These are phyloP conservation scores for Hanseniaspora lachancei DNA, from an alignment of 805 yeast genomes.

Conservation along the genomic window DNA sequence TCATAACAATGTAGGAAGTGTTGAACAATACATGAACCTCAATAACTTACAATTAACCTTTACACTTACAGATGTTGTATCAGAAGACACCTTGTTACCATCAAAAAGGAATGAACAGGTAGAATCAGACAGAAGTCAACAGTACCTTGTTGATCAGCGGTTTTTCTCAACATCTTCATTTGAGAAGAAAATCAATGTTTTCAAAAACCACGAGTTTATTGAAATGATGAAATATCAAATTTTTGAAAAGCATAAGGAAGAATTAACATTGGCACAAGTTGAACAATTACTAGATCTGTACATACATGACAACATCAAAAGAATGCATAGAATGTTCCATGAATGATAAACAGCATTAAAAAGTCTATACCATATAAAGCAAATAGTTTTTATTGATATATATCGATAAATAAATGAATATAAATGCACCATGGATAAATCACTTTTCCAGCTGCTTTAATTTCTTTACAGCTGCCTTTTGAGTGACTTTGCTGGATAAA, in stretches of 20 bases:
- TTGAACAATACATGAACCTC: constrained; percentile 1
- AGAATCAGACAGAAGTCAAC: not conserved
- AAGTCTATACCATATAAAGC: not conserved
- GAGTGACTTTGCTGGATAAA: not conserved
- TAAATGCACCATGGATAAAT: not conserved
- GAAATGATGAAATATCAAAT: not conserved
- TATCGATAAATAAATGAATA: no score
- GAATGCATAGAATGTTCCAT: not conserved
- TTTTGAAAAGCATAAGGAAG: not conserved
- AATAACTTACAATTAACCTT: not conserved
- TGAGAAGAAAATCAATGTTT: not conserved
- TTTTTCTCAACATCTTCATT: not conserved
- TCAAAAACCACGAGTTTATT: constrained; percentile 3
- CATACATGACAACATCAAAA: not conserved
- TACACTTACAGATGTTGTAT: not conserved
- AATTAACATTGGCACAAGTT: not conserved
- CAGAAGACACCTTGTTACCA: not conserved
- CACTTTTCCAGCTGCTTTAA: constrained; percentile 6
- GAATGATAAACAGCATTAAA: not conserved
- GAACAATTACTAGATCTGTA: not conserved
- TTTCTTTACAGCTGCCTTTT: constrained; percentile 4
- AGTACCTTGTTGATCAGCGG: constrained; percentile 1
- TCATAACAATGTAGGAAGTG: not conserved
- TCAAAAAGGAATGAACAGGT: not conserved
- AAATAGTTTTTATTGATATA: no score